Evolutionary conservation across 1,284 basidiomycete species (phyloP).

Genomic region (Inonotus obliquus): DNA sequence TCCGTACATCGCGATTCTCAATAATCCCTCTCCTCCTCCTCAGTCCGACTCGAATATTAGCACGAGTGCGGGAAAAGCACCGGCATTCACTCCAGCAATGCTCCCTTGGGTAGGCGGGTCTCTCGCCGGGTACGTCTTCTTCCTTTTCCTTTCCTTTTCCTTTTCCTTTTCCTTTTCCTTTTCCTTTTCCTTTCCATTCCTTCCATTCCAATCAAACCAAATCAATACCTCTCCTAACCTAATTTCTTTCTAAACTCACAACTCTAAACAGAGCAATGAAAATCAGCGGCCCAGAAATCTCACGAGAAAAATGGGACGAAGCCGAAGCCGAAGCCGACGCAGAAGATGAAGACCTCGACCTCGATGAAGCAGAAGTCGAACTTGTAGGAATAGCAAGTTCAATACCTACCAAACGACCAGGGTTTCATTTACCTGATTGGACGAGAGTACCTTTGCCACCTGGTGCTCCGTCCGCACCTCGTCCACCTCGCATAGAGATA

Average conservation of each 20-base stretch:
- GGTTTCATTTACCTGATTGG: conserved; percentile 72
- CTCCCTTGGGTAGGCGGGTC: conserved; percentile 93
- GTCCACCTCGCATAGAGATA: conserved; percentile 23
- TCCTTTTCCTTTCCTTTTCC: too few species aligned
- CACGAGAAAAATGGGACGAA: conserved; percentile 83
- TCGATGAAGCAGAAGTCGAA: conserved; percentile 31
- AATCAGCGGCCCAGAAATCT: conserved; percentile 75
- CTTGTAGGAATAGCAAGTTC: conserved; percentile 25
- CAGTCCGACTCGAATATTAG: conserved; percentile 29
- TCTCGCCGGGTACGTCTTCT: conserved; percentile 69
- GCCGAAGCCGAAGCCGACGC: conserved; percentile 65
- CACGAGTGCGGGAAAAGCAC: conserved; percentile 73
- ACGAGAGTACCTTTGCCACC: conserved; percentile 55
- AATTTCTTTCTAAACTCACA: too few species aligned
- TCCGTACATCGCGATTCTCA: conserved; percentile 73
- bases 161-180: too few species aligned
- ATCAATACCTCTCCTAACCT: too few species aligned
- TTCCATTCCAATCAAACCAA: not conserved
- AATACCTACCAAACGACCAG: conserved; percentile 24
- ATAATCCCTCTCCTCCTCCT: conserved; percentile 68
- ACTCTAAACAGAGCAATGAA: conserved; percentile 59
- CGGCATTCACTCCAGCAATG: conserved; percentile 75
- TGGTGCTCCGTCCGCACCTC: conserved; percentile 52
- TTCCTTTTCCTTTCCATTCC: conserved; percentile 16
- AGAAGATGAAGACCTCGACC: conserved; percentile 42